phyloP scores from a whole-genome alignment of 139 green algal species.

The Chlorella sp. region DNA sequence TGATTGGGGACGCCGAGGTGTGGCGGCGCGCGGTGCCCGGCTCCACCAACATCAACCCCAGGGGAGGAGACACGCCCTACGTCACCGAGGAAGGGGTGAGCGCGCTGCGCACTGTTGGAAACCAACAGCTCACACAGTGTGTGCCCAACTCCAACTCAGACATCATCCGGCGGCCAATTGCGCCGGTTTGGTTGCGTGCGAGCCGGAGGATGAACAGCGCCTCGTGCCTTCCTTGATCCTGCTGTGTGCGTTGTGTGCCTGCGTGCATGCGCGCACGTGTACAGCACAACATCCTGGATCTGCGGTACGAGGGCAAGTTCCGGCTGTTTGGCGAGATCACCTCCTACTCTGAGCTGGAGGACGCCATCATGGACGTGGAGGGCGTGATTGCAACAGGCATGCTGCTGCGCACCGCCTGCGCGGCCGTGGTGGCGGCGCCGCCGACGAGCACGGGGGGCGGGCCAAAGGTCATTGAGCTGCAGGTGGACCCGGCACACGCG shows the following conservation, averaged over 20 bases:
- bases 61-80: background rate
- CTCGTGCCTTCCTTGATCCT: too few relatives aligned
- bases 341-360: background rate
- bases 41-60: background rate
- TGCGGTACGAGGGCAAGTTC: background rate
- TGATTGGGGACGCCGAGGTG: constrained; percentile 57
- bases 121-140: too few relatives aligned
- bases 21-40: background rate
- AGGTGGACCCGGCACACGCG: too few relatives aligned
- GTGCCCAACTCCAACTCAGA: too few relatives aligned
- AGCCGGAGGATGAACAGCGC: too few relatives aligned
- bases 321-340: background rate
- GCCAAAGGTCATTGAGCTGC: background rate
- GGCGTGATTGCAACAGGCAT: background rate
- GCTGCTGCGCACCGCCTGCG: background rate
- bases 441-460: too few relatives aligned
- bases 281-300: background rate
- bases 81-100: background rate
- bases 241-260: too few relatives aligned
- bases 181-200: too few relatives aligned
- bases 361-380: background rate
- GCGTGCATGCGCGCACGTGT: background rate
- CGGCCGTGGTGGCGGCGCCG: background rate
- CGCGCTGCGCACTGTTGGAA: too few relatives aligned
- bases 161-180: too few relatives aligned